Base-by-base conservation (phyloP, 2,329 filamentous ascomycete genomes). In the Phaeosphaeriaceae sp. region DNA sequence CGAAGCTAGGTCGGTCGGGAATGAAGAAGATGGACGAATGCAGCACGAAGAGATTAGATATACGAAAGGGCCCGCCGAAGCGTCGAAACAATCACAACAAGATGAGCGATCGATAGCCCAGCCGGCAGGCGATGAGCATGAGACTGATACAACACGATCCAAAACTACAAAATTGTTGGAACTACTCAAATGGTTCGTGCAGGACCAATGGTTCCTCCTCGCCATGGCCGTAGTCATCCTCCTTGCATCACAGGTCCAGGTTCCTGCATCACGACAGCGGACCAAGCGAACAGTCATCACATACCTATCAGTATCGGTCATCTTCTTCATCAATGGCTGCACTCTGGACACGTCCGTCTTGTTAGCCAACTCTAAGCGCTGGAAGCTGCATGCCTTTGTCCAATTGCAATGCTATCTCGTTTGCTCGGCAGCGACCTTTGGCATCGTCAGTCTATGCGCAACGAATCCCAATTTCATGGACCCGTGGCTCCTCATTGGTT, bases 291-390 rank as follows among this genome's bases (percentile, higher is more conserved):
- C 77, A 15, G 75, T 81, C 9, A 77, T 91, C 53, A 82, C 91
- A 27, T 92, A 92, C 71, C 87, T 89, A 31, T 87, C 84, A 20
- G 87, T 92, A 27, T 86, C 84, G 19, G 76, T 91, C 67, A 90
- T 91, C 66, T 92, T 92, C 74, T 80, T 91, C 56, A 83, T 91
- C 63, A 91, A 88, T 54, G 89, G 89, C 3, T 83, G 91, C 66
- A 90, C 89, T 51, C 84, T 92, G 19, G 83, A 88, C 7, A 86
- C 85, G 0, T 80, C 82, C 33, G 86, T 90, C 65, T 79, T 91
- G 10, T 76, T 84, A 45, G 77, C 81, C 51, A 89, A 91, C 66
- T 82, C 86, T 57, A 81, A 82, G 54, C 89, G 90, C 57, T 91
- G 87, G 88, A 85, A 88, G 20, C 78, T 91, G 17, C 89, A 92